Evolutionary conservation across 306 rosid genomes (phyloP).

Genomic region (Gillenia trifoliata): DNA sequence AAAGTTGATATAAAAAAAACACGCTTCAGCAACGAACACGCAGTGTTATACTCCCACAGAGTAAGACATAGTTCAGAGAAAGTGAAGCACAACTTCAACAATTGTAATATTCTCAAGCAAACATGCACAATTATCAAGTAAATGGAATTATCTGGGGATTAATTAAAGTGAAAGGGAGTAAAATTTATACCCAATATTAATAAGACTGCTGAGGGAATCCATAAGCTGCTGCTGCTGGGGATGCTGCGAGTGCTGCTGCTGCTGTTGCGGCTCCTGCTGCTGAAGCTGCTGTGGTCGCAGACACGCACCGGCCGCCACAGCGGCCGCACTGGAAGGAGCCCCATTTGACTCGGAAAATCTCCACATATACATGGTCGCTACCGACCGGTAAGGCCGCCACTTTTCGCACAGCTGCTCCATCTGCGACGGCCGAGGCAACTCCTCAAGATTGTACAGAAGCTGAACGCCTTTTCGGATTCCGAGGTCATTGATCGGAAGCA

Average conservation of each 20-base stretch:
- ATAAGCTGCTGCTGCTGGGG: slow-evolving; percentile 72
- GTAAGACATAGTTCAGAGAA: background rate
- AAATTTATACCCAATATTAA: slow-evolving; percentile 72
- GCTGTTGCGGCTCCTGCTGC: slow-evolving; percentile 35
- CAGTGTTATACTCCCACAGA: background rate
- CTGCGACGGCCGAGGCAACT: slow-evolving; percentile 93
- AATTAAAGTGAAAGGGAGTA: background rate
- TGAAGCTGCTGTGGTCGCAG: slow-evolving; percentile 44
- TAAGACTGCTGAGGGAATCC: slow-evolving; percentile 90
- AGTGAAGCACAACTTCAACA: background rate
- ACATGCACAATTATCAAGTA: background rate
- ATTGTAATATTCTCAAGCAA: slow-evolving; percentile 1
- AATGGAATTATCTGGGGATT: background rate
- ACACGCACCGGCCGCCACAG: slow-evolving; percentile 68
- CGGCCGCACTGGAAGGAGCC: slow-evolving; percentile 76
- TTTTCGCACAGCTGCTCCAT: slow-evolving; percentile 93
- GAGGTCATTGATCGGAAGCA: slow-evolving; percentile 86
- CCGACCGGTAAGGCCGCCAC: slow-evolving; percentile 95
- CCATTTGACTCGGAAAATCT: slow-evolving; percentile 86
- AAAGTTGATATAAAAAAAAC: no score
- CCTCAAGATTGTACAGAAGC: slow-evolving; percentile 69
- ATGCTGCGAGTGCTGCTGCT: slow-evolving; percentile 37
- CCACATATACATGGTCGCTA: slow-evolving; percentile 97
- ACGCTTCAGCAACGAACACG: background rate
- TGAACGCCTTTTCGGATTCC: slow-evolving; percentile 88